These are phyloP conservation scores for rapeseed (Brassica napus) DNA, from an alignment of 345 rosid genomes.

Conservation along the genomic window DNA sequence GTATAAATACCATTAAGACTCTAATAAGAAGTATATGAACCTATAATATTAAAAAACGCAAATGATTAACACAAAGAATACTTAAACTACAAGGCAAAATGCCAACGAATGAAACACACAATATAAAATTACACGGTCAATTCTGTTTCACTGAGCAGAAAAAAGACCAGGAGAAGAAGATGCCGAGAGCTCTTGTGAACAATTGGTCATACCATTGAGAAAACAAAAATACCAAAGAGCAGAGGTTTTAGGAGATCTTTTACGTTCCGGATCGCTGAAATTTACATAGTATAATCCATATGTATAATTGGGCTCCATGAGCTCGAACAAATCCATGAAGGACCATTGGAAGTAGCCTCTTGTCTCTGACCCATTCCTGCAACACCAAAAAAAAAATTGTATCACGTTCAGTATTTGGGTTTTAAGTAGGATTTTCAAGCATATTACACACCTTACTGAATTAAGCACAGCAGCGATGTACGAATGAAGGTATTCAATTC, in stretches of 20 bases:
- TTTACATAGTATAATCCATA: constrained; percentile 49
- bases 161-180: constrained; percentile 5
- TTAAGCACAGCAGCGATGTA: constrained; percentile 45
- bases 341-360: constrained; percentile 58
- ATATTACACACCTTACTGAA: constrained; percentile 40
- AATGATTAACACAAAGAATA: no score
- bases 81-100: no score
- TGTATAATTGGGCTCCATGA: constrained; percentile 23
- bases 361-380: constrained; percentile 47
- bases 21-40: no score
- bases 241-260: constrained; percentile 48
- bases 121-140: no score
- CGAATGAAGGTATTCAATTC: constrained; percentile 38
- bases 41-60: no score
- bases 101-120: no score
- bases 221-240: constrained; percentile 52
- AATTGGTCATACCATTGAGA: constrained; percentile 40
- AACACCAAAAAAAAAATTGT: no score
- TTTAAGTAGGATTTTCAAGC: no score
- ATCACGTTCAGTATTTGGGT: no score
- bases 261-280: constrained; percentile 44
- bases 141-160: no score
- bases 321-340: constrained; percentile 45
- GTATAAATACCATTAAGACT: no score
- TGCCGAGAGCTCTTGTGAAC: not conserved